These are phyloP conservation scores for Asterophora lycoperdoides DNA, from an alignment of 768 basidiomycete species.

Conservation along the genomic window DNA sequence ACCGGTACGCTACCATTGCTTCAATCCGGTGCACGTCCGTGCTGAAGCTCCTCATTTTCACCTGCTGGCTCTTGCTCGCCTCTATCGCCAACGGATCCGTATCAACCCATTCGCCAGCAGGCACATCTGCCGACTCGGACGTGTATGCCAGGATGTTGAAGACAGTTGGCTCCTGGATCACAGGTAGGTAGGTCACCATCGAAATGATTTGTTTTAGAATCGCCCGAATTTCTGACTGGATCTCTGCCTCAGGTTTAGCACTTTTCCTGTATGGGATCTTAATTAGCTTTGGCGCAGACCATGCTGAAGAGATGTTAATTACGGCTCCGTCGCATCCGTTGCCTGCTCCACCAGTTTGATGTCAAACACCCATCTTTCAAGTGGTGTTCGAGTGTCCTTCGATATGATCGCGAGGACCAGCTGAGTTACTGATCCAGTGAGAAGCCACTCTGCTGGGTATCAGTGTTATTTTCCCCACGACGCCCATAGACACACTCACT, in stretches of 20 bases:
- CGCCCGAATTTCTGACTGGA: constrained; percentile 95
- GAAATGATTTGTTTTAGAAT: constrained; percentile 98
- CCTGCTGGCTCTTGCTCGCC: constrained; percentile 87
- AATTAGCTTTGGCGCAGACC: constrained; percentile 6
- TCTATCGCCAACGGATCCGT: constrained; percentile 91
- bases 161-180: constrained; percentile 90
- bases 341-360: constrained; percentile 76
- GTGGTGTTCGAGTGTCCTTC: constrained; percentile 84
- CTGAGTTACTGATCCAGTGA: constrained; percentile 88
- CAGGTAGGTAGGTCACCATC: constrained; percentile 93
- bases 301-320: constrained; percentile 7
- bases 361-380: constrained; percentile 99
- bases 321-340: constrained; percentile 47
- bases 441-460: constrained; percentile 74
- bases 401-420: constrained; percentile 95
- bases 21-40: constrained; percentile 98
- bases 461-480: neutral
- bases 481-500: constrained; percentile 48
- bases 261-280: constrained; percentile 36
- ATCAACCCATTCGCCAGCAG: constrained; percentile 93
- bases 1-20: constrained; percentile 96
- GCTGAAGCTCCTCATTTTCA: constrained; percentile 94
- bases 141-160: constrained; percentile 99
- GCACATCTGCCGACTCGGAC: constrained; percentile 85
- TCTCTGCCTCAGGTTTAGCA: constrained; percentile 78